Conservation (phyloP, 2,329 filamentous ascomycete genomes). For the Calycina herbarum region DNA sequence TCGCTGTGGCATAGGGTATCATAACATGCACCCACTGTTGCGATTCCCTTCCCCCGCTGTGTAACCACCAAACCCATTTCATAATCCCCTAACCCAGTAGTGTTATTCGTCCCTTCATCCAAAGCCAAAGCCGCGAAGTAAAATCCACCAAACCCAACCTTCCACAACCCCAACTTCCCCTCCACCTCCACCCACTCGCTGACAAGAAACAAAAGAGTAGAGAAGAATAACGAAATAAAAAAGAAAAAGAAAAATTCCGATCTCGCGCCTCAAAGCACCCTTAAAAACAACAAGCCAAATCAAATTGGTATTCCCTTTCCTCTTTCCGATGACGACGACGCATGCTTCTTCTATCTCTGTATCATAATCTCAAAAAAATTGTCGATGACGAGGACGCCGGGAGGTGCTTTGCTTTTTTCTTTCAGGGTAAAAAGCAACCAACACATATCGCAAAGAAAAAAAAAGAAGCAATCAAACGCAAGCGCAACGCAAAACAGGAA, state of each 20-base stretch:
- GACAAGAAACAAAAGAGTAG: constrained; percentile 5
- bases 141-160: neutral
- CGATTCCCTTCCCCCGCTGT: neutral
- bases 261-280: constrained; percentile 22
- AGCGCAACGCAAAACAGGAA: constrained; percentile 19
- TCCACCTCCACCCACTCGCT: neutral
- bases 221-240: constrained; percentile 6
- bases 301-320: constrained; percentile 38
- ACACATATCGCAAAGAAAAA: constrained; percentile 16
- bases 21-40: constrained; percentile 20
- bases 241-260: constrained; percentile 11
- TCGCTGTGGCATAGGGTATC: constrained; percentile 29
- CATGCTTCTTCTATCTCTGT: constrained; percentile 33
- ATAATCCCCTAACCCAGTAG: constrained; percentile 1
- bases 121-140: constrained; percentile 11
- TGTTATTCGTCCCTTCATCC: constrained; percentile 12
- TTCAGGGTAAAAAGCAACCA: constrained; percentile 18
- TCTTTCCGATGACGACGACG: constrained; percentile 26
- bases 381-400: constrained; percentile 21
- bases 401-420: constrained; percentile 28
- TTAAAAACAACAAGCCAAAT: constrained; percentile 26
- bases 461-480: constrained; percentile 15
- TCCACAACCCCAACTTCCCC: neutral
- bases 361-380: constrained; percentile 23
- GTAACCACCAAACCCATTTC: neutral